These are phyloP conservation scores for Tylopilus felleus DNA, from an alignment of 768 basidiomycete genomes.

Conservation along the genomic window DNA sequence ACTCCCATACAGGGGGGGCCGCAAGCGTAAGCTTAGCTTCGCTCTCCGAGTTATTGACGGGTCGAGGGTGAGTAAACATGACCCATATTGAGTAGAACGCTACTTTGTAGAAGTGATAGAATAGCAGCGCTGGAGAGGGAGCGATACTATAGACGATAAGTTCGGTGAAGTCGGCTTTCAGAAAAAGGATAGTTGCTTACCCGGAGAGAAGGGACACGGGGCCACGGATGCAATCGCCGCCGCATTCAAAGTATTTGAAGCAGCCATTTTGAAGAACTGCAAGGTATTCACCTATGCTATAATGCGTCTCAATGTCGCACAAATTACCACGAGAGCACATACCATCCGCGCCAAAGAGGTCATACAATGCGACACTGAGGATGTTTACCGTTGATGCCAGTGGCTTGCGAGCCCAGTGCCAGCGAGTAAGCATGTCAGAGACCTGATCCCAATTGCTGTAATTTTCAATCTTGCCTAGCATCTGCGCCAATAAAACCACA, in stretches of 20 bases:
- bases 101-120: conserved; percentile 92
- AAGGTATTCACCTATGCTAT: conserved; percentile 56
- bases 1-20: conserved; percentile 53
- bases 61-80: conserved; percentile 66
- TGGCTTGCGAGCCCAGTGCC: conserved; percentile 87
- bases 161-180: neutral
- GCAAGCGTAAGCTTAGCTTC: conserved; percentile 38
- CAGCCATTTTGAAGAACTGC: conserved; percentile 75
- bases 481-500: conserved; percentile 64
- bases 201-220: conserved; percentile 89
- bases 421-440: conserved; percentile 52
- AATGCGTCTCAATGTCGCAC: neutral
- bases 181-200: conserved; percentile 42
- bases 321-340: conserved; percentile 28
- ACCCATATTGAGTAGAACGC: conserved; percentile 94
- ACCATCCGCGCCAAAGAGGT: conserved; percentile 94
- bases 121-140: conserved; percentile 76
- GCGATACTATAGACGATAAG: conserved; percentile 50
- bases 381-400: conserved; percentile 88
- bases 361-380: conserved; percentile 88
- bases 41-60: conserved; percentile 3
- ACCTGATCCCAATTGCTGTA: conserved; percentile 51
- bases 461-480: conserved; percentile 48
- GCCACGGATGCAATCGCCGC: conserved; percentile 83
- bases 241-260: conserved; percentile 95